Evolutionary conservation across 768 basidiomycete genomes (phyloP).

Genomic region (Rhizopogon sp.): DNA sequence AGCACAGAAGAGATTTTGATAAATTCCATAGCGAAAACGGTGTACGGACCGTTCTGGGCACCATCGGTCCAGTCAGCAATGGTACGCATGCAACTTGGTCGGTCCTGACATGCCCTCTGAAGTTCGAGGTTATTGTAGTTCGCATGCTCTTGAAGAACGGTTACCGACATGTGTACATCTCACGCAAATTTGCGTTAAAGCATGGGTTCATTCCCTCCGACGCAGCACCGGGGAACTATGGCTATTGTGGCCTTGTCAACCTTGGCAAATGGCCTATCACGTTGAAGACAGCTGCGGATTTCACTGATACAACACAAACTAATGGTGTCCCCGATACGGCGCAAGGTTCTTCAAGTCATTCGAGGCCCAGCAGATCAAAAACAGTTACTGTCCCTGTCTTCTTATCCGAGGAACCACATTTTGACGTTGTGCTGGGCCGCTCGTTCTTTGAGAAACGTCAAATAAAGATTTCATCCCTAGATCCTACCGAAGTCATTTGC

Average conservation of each 20-base stretch:
- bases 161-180: slow-evolving; percentile 92
- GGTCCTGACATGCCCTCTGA: background rate
- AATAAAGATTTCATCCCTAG: slow-evolving; percentile 75
- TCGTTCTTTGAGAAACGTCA: slow-evolving; percentile 80
- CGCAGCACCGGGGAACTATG: slow-evolving; percentile 85
- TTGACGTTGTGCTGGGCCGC: slow-evolving; percentile 90
- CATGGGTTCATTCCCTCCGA: slow-evolving; percentile 87
- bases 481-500: slow-evolving; percentile 88
- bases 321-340: background rate
- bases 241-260: slow-evolving; percentile 87
- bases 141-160: slow-evolving; percentile 93
- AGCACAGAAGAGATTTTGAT: slow-evolving; percentile 73
- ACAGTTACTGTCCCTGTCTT: slow-evolving; percentile 60
- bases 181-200: slow-evolving; percentile 83
- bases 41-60: slow-evolving; percentile 87
- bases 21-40: slow-evolving; percentile 90
- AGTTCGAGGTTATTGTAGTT: slow-evolving; percentile 37
- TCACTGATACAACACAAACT: background rate
- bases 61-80: slow-evolving; percentile 84
- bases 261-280: slow-evolving; percentile 89
- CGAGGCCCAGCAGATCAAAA: slow-evolving; percentile 25
- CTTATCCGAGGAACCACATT: slow-evolving; percentile 91
- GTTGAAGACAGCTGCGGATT: slow-evolving; percentile 29
- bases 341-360: background rate
- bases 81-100: slow-evolving; percentile 40